A percentile compares a stretch with the other conserved stretches of the same genome.
Evolutionary conservation across 495 filamentous ascomycete genomes (phyloP).

Genomic region (Durotheca rogersii): DNA sequence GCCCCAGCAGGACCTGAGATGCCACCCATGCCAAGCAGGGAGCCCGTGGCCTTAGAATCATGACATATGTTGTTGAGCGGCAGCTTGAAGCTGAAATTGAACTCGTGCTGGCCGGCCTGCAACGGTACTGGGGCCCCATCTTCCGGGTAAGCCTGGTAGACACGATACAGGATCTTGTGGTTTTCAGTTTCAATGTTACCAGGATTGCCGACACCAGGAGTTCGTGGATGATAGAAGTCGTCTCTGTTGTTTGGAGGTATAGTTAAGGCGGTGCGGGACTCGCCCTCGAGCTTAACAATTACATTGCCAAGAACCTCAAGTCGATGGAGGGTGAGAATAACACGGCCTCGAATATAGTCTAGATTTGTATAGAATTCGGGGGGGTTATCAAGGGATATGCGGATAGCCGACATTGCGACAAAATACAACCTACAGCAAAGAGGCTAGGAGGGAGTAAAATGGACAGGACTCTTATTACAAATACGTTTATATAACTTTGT

Average conservation of each 20-base stretch:
- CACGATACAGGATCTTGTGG: slow-evolving; percentile 64
- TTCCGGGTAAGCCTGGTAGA: slow-evolving; percentile 77
- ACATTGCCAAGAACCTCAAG: slow-evolving; percentile 72
- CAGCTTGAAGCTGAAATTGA: slow-evolving; percentile 89
- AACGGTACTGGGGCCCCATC: slow-evolving; percentile 64
- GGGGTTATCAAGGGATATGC: slow-evolving; percentile 71
- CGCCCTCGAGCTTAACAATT: slow-evolving; percentile 91
- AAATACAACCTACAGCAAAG: neutral
- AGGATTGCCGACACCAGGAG: slow-evolving; percentile 21
- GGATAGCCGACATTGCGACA: slow-evolving; percentile 65
- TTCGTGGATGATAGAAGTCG: slow-evolving; percentile 22
- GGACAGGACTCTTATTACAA: too few species aligned
- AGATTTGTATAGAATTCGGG: slow-evolving; percentile 85
- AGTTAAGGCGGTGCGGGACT: slow-evolving; percentile 64
- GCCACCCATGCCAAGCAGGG: slow-evolving; percentile 45
- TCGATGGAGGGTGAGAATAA: slow-evolving; percentile 63
- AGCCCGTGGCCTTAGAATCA: slow-evolving; percentile 48
- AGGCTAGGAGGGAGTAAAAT: too few species aligned
- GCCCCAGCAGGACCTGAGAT: slow-evolving; percentile 38
- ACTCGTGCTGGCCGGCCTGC: slow-evolving; percentile 76
- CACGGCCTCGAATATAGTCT: slow-evolving; percentile 67
- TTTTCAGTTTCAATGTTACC: slow-evolving; percentile 48
- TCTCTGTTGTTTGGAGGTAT: slow-evolving; percentile 28
- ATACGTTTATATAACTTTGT: too few species aligned
- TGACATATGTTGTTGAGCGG: slow-evolving; percentile 90